Conservation (phyloP, 148 eudicot genomes). For the Diospyros kaki region DNA sequence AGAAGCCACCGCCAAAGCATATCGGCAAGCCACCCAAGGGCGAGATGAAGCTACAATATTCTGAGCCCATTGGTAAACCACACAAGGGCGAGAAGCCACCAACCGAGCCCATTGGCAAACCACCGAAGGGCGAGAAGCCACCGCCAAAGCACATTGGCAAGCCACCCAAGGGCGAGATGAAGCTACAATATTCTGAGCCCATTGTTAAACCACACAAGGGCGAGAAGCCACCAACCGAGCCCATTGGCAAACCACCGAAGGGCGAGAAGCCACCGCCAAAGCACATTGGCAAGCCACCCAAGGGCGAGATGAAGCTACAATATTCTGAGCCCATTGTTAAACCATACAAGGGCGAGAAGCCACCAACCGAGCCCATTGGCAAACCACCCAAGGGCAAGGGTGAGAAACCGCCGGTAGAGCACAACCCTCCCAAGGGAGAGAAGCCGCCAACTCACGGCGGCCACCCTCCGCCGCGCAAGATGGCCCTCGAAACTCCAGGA, state of each 20-base stretch:
- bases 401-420: neutral
- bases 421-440: neutral
- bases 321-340: no score
- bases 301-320: no score
- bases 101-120: neutral
- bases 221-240: no score
- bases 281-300: no score
- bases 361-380: neutral
- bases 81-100: neutral
- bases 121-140: neutral
- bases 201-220: neutral
- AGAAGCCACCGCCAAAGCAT: neutral
- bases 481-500: neutral
- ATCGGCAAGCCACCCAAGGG: neutral
- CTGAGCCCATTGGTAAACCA: neutral
- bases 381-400: neutral
- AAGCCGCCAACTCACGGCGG: constrained; percentile 2
- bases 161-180: neutral
- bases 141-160: neutral
- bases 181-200: neutral
- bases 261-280: no score
- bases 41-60: neutral
- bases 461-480: neutral
- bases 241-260: no score
- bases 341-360: constrained; percentile 1